phyloP scores from a whole-genome alignment of 1,139 yeast genomes.

The Zhuliangozyma parablackwelliae region DNA sequence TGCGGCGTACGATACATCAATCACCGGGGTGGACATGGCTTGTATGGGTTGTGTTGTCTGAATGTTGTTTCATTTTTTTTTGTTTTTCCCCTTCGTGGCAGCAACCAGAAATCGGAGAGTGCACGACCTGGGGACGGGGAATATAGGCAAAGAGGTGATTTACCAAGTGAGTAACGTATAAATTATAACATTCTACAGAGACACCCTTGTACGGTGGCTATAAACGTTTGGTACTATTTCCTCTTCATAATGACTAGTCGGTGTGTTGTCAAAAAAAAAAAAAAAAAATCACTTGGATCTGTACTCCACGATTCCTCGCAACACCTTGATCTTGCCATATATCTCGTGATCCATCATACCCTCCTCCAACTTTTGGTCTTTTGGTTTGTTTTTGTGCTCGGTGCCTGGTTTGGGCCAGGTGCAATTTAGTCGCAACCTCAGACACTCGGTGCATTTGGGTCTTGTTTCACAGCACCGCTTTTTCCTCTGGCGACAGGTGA shows the following conservation, averaged over 20 bases:
- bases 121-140: too few relatives aligned
- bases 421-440: slow-evolving; percentile 37
- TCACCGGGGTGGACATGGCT: too few relatives aligned
- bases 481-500: slow-evolving; percentile 43
- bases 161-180: too few relatives aligned
- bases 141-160: too few relatives aligned
- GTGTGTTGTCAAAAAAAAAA: not conserved
- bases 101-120: too few relatives aligned
- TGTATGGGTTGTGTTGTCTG: too few relatives aligned
- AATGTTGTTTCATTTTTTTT: too few relatives aligned
- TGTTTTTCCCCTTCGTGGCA: too few relatives aligned
- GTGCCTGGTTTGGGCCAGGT: slow-evolving; percentile 51
- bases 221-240: not conserved
- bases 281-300: slow-evolving; percentile 13
- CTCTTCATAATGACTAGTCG: too few relatives aligned
- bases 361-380: slow-evolving; percentile 45
- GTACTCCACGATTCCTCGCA: slow-evolving; percentile 58
- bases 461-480: slow-evolving; percentile 43
- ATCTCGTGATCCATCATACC: slow-evolving; percentile 47
- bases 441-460: slow-evolving; percentile 43
- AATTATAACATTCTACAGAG: too few relatives aligned
- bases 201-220: too few relatives aligned
- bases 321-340: slow-evolving; percentile 56
- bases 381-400: slow-evolving; percentile 45
- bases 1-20: not conserved